Evolutionary conservation across 257 asterid genomes (phyloP).

Genomic region (Solanum pennellii): DNA sequence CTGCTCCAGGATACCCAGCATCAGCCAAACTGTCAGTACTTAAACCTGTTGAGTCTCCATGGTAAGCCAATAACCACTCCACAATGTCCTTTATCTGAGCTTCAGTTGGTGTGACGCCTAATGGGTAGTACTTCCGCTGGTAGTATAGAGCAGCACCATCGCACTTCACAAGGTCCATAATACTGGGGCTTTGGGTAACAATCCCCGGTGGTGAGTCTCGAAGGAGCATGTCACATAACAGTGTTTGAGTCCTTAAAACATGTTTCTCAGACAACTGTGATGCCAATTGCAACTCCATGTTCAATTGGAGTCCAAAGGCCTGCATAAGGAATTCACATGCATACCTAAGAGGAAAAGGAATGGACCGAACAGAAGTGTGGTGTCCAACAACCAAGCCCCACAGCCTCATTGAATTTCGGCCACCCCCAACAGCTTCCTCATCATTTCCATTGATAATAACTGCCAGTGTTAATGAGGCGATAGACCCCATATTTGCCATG

Average conservation of each 20-base stretch:
- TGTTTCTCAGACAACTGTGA: constrained; percentile 57
- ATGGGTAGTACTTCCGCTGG: constrained; percentile 47
- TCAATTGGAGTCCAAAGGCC: constrained; percentile 78
- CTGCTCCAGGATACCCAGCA: constrained; percentile 74
- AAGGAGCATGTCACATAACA: constrained; percentile 80
- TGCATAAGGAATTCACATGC: constrained; percentile 91
- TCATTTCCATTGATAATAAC: constrained; percentile 51
- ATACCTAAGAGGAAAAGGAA: constrained; percentile 76
- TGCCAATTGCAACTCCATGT: constrained; percentile 79
- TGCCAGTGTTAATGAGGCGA: constrained; percentile 43
- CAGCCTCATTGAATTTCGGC: constrained; percentile 60
- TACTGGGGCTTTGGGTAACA: constrained; percentile 70
- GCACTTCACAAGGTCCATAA: constrained; percentile 75
- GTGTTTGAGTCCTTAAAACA: constrained; percentile 70
- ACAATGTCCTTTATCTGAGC: constrained; percentile 61
- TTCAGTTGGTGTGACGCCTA: constrained; percentile 66
- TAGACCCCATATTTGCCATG: constrained; percentile 65
- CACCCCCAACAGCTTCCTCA: constrained; percentile 40
- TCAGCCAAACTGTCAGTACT: constrained; percentile 79
- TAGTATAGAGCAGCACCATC: constrained; percentile 79
- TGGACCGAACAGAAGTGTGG: constrained; percentile 53
- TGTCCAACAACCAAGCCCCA: constrained; percentile 94
- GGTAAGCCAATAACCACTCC: constrained; percentile 53
- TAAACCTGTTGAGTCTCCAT: constrained; percentile 76
- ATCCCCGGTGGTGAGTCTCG: constrained; percentile 71